Conservation (phyloP, 108 stramenopile species). For the Chaetoceros tenuissimus region DNA sequence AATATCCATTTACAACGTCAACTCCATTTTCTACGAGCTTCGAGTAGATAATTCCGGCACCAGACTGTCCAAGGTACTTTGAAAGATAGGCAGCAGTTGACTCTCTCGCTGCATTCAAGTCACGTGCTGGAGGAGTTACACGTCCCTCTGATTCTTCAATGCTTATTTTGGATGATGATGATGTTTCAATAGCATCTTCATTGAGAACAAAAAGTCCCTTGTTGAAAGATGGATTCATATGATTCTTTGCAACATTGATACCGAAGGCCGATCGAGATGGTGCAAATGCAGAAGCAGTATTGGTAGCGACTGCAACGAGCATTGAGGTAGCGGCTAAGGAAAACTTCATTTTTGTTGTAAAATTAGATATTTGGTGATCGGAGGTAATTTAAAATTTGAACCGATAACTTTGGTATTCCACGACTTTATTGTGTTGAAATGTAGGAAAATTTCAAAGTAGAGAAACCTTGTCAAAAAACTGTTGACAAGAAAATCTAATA, state of each 20-base stretch:
- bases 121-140: not conserved
- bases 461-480: no score
- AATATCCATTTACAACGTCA: constrained; percentile 85
- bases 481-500: no score
- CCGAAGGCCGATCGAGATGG: not conserved
- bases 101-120: constrained; percentile 4
- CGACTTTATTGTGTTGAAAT: no score
- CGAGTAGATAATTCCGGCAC: constrained; percentile 76
- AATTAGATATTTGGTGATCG: no score
- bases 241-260: not conserved
- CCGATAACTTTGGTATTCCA: no score
- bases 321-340: not conserved
- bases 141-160: not conserved
- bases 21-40: constrained; percentile 75
- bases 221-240: not conserved
- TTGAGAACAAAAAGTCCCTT: not conserved
- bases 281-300: not conserved
- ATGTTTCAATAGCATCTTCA: not conserved
- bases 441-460: no score
- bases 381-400: no score
- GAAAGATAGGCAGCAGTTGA: constrained; percentile 25
- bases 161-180: not conserved
- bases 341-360: not conserved
- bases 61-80: constrained; percentile 57
- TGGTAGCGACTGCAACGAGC: not conserved